phyloP scores from a whole-genome alignment of 306 rosid genomes.

The Trifolium repens region DNA sequence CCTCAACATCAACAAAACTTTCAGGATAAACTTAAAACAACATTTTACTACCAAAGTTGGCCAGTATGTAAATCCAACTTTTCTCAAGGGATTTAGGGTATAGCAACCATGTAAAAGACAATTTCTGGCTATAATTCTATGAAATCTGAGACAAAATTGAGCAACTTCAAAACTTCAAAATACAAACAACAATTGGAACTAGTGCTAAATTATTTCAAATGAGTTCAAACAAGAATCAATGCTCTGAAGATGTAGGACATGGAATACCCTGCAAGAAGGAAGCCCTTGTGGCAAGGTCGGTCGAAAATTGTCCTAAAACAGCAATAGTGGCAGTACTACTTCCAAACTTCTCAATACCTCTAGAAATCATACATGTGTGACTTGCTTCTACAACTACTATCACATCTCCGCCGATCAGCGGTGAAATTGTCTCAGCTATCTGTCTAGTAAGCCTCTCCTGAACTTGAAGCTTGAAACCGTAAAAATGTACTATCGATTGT shows the following conservation, averaged over 20 bases:
- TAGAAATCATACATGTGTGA: slow-evolving; percentile 94
- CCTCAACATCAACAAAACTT: slow-evolving; percentile 19
- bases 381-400: slow-evolving; percentile 91
- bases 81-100: neutral
- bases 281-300: slow-evolving; percentile 61
- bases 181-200: slow-evolving; percentile 21
- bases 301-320: slow-evolving; percentile 69
- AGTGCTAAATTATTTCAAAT: slow-evolving; percentile 27
- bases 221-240: slow-evolving; percentile 41
- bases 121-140: slow-evolving; percentile 12
- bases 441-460: slow-evolving; percentile 97
- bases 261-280: slow-evolving; percentile 83
- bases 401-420: slow-evolving; percentile 76
- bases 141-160: slow-evolving; percentile 30
- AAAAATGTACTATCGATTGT: slow-evolving; percentile 81
- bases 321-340: slow-evolving; percentile 93
- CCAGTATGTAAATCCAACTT: neutral
- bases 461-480: slow-evolving; percentile 95
- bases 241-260: slow-evolving; percentile 44
- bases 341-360: slow-evolving; percentile 95
- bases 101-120: neutral
- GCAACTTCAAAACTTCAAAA: slow-evolving; percentile 27
- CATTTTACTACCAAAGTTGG: slow-evolving; percentile 25
- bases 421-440: slow-evolving; percentile 85
- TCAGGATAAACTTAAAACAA: slow-evolving; percentile 7